Evolutionary conservation across 805 yeast genomes (phyloP).

Genomic region (Cyberlindnera xylosilytica): DNA sequence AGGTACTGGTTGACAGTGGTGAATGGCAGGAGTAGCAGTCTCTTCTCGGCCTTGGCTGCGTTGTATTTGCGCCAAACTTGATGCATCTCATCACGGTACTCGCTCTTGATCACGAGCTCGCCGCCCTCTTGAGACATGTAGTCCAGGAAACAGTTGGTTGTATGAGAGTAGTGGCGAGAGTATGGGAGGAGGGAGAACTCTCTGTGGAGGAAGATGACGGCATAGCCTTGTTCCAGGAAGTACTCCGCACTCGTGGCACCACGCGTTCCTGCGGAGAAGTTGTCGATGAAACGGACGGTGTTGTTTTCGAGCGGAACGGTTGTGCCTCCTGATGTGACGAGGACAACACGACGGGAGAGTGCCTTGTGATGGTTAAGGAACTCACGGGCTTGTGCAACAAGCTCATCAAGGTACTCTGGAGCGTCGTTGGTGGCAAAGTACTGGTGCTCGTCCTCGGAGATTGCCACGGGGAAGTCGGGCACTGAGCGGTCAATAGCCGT

Average conservation of each 20-base stretch:
- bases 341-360: constrained; percentile 51
- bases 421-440: constrained; percentile 72
- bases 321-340: constrained; percentile 96
- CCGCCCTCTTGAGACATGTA: constrained; percentile 59
- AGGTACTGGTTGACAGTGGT: constrained; percentile 94
- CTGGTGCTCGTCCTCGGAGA: constrained; percentile 62
- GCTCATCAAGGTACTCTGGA: constrained; percentile 68
- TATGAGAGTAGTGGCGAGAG: constrained; percentile 84
- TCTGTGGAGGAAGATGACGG: constrained; percentile 88
- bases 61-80: constrained; percentile 54
- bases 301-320: constrained; percentile 97
- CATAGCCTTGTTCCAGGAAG: constrained; percentile 79
- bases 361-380: constrained; percentile 58
- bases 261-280: constrained; percentile 95
- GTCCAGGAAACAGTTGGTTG: constrained; percentile 82
- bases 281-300: constrained; percentile 94
- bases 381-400: constrained; percentile 51
- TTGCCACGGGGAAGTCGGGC: constrained; percentile 78
- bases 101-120: constrained; percentile 56
- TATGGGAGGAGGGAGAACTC: constrained; percentile 91
- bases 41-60: constrained; percentile 31
- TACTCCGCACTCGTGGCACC: constrained; percentile 96
- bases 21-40: constrained; percentile 67
- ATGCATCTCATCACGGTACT: constrained; percentile 60
- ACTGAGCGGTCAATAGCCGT: constrained; percentile 78